Evolutionary conservation across 345 rosid genomes (phyloP).

Genomic region (Clarkia xantiana): DNA sequence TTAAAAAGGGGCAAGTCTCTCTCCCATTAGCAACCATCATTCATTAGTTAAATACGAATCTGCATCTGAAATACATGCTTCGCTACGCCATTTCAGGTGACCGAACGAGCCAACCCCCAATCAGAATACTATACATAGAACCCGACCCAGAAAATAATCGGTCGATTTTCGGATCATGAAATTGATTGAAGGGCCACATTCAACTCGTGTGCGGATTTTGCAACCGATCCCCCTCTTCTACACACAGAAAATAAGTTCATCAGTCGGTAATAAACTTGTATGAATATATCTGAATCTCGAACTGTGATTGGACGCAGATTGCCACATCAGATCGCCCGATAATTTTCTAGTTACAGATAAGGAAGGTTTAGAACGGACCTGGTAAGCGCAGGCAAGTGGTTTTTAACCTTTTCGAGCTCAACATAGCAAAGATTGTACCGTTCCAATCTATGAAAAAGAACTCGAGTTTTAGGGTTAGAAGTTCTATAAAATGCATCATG

Average conservation of each 20-base stretch:
- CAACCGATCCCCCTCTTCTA: slow-evolving; percentile 90
- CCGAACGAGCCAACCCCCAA: too few relatives aligned
- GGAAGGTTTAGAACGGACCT: slow-evolving; percentile 21
- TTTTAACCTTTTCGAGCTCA: slow-evolving; percentile 82
- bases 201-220: slow-evolving; percentile 74
- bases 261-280: not conserved
- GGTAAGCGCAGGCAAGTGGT: slow-evolving; percentile 38
- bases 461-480: not conserved
- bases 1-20: too few relatives aligned
- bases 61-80: too few relatives aligned
- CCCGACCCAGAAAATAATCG: not conserved
- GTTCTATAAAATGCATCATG: not conserved
- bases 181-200: slow-evolving; percentile 69
- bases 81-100: too few relatives aligned
- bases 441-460: slow-evolving; percentile 37
- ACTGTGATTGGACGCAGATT: too few relatives aligned
- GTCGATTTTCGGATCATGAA: slow-evolving; percentile 22
- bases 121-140: slow-evolving; percentile 1
- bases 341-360: not conserved
- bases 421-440: slow-evolving; percentile 72
- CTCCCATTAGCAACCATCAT: too few relatives aligned
- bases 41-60: too few relatives aligned
- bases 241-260: slow-evolving; percentile 2
- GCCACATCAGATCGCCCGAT: too few relatives aligned
- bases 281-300: not conserved